Base-by-base conservation (phyloP, 2,329 filamentous ascomycete genomes). In the Exserohilum rostratum region DNA sequence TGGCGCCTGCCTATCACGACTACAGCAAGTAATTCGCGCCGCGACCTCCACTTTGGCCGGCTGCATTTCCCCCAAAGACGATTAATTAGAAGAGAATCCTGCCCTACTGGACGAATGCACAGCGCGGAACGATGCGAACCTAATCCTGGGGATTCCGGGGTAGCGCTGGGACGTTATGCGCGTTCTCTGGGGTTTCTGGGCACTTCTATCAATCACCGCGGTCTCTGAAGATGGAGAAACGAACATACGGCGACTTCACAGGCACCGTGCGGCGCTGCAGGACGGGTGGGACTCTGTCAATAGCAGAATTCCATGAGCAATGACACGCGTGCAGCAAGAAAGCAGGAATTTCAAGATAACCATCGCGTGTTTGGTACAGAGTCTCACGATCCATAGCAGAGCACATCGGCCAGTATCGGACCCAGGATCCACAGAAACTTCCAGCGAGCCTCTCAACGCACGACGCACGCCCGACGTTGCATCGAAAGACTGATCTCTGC, bases 91-190 rank as follows among this genome's bases (percentile, higher is more conserved):
- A 57, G 46, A 51, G 46, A 44, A 39, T 17, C 37, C 42, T 52
- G 49, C 39, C 44, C 50, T 45, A 37, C 43, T 44, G 48, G 53
- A 48, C 44, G 13, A 50, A 50, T 40, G 53, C 50, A 57, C 55
- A 54, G 52, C 39, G 51, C 64, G 64, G 64, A 58, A 64, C 61
- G 58, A 60, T 50, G 61, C 64, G 62, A 56, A 39, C 40, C 50
- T 47, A 46, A 55, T 53, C 49, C 53, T 61, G 61, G 64, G 59
- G 62, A 59, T 61, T 48, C 55, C 51, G 64, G 64, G 64, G 61
- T 58, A 53, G 35, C 42, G 46, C 43, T 49, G 47, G 37, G 38
- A 43, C 37, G 31, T 46, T 44, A 17, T 39, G 39, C 27, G 25
- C 39, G 31, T 44, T 31, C 30, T 51, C 46, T 61, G 59, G 53